phyloP scores from a whole-genome alignment of 371 early-diverging fungal species.

The Circinella minor region DNA sequence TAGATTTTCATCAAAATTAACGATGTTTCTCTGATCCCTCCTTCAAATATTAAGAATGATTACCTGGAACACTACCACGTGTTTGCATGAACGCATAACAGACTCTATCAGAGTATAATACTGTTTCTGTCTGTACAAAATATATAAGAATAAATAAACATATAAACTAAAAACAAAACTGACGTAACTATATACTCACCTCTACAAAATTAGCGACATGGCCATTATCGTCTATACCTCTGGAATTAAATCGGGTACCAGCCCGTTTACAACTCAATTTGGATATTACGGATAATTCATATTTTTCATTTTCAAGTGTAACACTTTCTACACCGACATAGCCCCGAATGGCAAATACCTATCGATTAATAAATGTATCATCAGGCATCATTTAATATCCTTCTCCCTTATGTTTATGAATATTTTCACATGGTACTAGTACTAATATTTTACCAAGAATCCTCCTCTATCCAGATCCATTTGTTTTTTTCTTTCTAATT shows the following conservation, averaged over 20 bases:
- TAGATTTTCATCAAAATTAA: not conserved
- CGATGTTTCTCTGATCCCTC: not conserved
- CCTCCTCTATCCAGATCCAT: slow-evolving; percentile 73
- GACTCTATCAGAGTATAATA: slow-evolving; percentile 62
- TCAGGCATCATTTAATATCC: too few relatives aligned
- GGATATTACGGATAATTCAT: slow-evolving; percentile 82
- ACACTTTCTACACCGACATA: slow-evolving; percentile 63
- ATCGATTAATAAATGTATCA: not conserved
- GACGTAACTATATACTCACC: slow-evolving; percentile 36
- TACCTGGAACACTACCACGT: slow-evolving; percentile 93
- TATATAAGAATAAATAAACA: not conserved
- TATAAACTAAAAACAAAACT: not conserved
- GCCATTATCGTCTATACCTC: slow-evolving; percentile 98
- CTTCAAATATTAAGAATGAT: not conserved
- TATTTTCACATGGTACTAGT: too few relatives aligned
- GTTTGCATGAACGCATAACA: slow-evolving; percentile 80
- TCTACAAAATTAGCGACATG: slow-evolving; percentile 99
- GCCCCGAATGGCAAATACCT: slow-evolving; percentile 72
- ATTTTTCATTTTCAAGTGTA: slow-evolving; percentile 43
- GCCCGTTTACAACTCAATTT: slow-evolving; percentile 93
- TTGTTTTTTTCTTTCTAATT: slow-evolving; percentile 66
- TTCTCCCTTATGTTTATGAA: too few relatives aligned
- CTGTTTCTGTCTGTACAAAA: slow-evolving; percentile 68
- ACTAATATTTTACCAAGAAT: slow-evolving; percentile 56
- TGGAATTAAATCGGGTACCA: slow-evolving; percentile 94